Evolutionary conservation across 768 basidiomycete genomes (phyloP), one percentile per base, ranked within the genome.

Genomic region (Dioszegia crocea): DNA sequence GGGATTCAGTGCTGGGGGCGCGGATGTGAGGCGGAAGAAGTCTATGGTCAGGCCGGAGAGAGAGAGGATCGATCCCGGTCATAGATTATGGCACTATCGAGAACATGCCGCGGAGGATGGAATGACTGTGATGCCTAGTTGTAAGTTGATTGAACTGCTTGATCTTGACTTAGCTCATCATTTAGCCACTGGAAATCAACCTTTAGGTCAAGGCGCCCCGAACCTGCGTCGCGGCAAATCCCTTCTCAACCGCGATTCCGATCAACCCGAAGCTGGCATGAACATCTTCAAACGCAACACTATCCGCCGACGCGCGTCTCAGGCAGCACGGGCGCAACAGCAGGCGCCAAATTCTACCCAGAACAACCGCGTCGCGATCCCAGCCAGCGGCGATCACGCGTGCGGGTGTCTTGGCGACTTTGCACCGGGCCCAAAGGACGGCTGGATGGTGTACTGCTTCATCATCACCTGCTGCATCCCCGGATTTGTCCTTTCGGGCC

Each of bases 391-490:
- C 29, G 64, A 67, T 26, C 23, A 47, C 6, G 69, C 69, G 17
- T 63, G 65, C 29, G 76, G 76, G 9, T 77, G 73, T 63, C 83
- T 89, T 69, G 85, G 84, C 49, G 85, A 86, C 59, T 85, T 86
- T 59, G 84, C 82, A 0, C 91, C 91, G 39, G 91, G 93, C 12
- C 94, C 94, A 14, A 86, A 91, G 65, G 87, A 91, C 49, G 84
- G 86, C 24, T 98, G 92, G 92, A 94, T 96, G 86, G 84, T 88
- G 60, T 99, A 92, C 77, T 96, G 89, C 77, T 86, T 85, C 76
- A 68, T 92, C 63, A 62, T 96, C 51, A 99, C 96, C 5, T 83
- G 82, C 67, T 86, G 86, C 68, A 79, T 94, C n/a, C 96, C 96
- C 1, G 78, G 84, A 1, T 84, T 77, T 55, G 68, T 88, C 59